Conservation (phyloP, 2,329 filamentous ascomycete species). For the Aspergillus fumigatus region DNA sequence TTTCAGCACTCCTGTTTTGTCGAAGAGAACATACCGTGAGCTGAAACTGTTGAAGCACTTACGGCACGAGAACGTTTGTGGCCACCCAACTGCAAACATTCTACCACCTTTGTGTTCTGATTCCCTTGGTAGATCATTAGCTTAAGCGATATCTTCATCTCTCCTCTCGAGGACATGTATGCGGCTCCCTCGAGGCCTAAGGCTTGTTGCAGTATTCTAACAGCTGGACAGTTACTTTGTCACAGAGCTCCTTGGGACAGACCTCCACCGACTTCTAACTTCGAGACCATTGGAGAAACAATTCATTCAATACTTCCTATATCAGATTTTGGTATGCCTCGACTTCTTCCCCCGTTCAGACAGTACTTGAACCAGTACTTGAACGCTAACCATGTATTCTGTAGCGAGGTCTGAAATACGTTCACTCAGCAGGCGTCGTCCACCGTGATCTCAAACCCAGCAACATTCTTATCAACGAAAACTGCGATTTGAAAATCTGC, state of each 20-base stretch:
- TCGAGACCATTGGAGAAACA: slow-evolving; percentile 97
- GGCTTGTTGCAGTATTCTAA: slow-evolving; percentile 5
- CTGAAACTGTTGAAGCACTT: slow-evolving; percentile 96
- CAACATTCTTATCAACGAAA: slow-evolving; percentile 99
- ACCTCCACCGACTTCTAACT: slow-evolving; percentile 90
- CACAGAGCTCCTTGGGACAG: slow-evolving; percentile 93
- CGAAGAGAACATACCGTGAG: slow-evolving; percentile 96
- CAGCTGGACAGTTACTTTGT: slow-evolving; percentile 74
- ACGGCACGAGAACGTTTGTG: slow-evolving; percentile 84
- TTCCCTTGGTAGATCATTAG: slow-evolving; percentile 71
- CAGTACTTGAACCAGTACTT: neutral
- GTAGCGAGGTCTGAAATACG: slow-evolving; percentile 95
- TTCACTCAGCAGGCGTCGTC: slow-evolving; percentile 95
- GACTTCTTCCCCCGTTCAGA: neutral
- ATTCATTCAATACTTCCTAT: slow-evolving; percentile 99
- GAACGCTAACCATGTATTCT: slow-evolving; percentile 15
- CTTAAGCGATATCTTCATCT: slow-evolving; percentile 99
- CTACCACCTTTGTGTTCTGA: slow-evolving; percentile 12
- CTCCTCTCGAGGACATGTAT: slow-evolving; percentile 96
- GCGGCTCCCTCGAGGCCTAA: slow-evolving; percentile 23
- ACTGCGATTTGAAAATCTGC: slow-evolving; percentile 99
- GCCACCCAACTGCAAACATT: neutral
- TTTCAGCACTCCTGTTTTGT: slow-evolving; percentile 97
- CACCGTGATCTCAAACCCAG: slow-evolving; percentile 97
- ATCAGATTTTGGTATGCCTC: slow-evolving; percentile 85